Conservation (phyloP, 1,139 yeast species). For the Hyphopichia buzzinii region DNA sequence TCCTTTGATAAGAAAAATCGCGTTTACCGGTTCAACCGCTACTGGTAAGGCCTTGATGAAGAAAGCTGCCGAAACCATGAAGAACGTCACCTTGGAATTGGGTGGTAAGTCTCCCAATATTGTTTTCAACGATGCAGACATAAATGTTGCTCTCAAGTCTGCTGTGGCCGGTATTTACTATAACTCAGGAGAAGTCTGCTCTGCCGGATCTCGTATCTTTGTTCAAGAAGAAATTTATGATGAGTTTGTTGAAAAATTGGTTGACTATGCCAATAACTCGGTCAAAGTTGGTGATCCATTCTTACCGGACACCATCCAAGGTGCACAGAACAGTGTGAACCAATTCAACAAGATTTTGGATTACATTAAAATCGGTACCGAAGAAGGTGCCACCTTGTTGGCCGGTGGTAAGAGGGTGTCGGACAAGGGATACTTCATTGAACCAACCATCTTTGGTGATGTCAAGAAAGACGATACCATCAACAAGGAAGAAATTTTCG, state of each 20-base stretch:
- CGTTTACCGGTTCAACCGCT: conserved; percentile 38
- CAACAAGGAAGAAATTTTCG: conserved; percentile 82
- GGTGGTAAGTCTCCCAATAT: conserved; percentile 36
- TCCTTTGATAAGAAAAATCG: conserved; percentile 31
- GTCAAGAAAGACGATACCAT: conserved; percentile 66
- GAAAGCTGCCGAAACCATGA: conserved; percentile 30
- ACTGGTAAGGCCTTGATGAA: conserved; percentile 34
- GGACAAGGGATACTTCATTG: conserved; percentile 69
- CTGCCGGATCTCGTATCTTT: conserved; percentile 81
- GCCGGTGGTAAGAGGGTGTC: conserved; percentile 76
- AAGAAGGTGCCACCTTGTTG: conserved; percentile 71
- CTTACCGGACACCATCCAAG: conserved; percentile 70
- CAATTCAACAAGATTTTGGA: conserved; percentile 75
- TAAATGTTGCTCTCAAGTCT: conserved; percentile 34
- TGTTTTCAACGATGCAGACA: conserved; percentile 29
- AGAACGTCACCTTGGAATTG: conserved; percentile 34
- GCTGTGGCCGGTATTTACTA: conserved; percentile 51
- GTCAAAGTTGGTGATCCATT: conserved; percentile 74
- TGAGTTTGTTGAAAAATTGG: conserved; percentile 57
- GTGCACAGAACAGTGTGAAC: conserved; percentile 77
- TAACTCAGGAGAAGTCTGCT: conserved; percentile 88
- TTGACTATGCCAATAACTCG: conserved; percentile 52
- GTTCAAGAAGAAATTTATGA: conserved; percentile 78
- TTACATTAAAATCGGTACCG: conserved; percentile 70
- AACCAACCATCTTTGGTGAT: conserved; percentile 78